Base-by-base conservation (phyloP, 768 basidiomycete genomes). In the Lenzites betulinus region DNA sequence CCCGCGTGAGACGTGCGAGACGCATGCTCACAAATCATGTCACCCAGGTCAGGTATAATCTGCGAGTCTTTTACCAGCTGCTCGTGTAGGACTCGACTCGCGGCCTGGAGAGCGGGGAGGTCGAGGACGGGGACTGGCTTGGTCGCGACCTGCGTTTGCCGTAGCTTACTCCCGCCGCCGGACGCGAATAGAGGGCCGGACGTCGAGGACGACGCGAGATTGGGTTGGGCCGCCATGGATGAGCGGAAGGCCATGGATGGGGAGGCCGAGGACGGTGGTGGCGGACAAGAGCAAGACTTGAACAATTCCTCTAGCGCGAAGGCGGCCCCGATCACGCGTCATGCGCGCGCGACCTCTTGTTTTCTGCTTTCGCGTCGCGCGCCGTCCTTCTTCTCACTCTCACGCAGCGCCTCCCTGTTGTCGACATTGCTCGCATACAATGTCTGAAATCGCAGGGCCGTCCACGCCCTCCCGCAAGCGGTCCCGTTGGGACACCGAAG, bases 31-130 rank as follows among this genome's bases (percentile, higher is more conserved):
- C 59, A 63, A 3, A 63, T 56, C 64, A 84, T 79, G 59, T 93
- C 92, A 42, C 85, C 86, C 38, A 89, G 71, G 72, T 92, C 91
- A 33, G 92, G 90, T 49, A 93, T 82, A 52, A 81, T 79, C 73
- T 88, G 86, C 2, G 82, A 79, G 74, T 93, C 91, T 70, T 89
- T 91, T 30, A 80, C 73, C 51, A 92, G 81, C 62, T 85, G 83
- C 50, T 90, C 89, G 55, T 86, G 80, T 28, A 93, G 70, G 35
- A 90, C 79, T 59, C 80, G 78, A 67, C 86, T 87, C 11, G 90
- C 90, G 68, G 77, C 83, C 67, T 85, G 82, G 44, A 93, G 76
- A 22, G 84, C 80, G 46, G 77, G 69, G 51, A 92, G 75, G 73
- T 92, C 89, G 26, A 89, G 79, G 43, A 65, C 65, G 13, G 68